Evolutionary conservation across 2,329 filamentous ascomycete genomes (phyloP).

Genomic region (Hymenoscyphus infarciens): DNA sequence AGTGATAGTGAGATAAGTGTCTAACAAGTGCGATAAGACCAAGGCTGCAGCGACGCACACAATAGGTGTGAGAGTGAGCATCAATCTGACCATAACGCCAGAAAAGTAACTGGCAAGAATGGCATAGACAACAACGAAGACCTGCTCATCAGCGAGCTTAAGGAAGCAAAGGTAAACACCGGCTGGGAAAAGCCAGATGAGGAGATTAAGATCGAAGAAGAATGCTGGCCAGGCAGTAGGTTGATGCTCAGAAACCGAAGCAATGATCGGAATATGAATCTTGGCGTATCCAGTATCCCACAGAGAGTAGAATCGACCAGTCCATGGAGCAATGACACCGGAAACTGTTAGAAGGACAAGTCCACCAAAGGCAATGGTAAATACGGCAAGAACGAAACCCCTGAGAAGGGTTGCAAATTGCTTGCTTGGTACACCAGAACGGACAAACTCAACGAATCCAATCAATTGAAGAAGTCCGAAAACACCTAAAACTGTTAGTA

Average conservation of each 20-base stretch:
- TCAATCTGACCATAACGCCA: conserved; percentile 98
- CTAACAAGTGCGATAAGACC: conserved; percentile 80
- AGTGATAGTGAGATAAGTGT: conserved; percentile 72
- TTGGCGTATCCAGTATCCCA: conserved; percentile 99
- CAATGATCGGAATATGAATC: conserved; percentile 98
- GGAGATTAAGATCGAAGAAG: conserved; percentile 97
- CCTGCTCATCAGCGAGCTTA: conserved; percentile 88
- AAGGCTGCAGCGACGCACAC: conserved; percentile 93
- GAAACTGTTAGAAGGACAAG: conserved; percentile 85
- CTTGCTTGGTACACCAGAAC: conserved; percentile 81
- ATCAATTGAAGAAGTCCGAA: conserved; percentile 95
- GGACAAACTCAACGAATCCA: conserved; percentile 86
- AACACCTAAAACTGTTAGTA: conserved; percentile 57
- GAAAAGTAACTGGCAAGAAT: conserved; percentile 97
- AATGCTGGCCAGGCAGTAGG: conserved; percentile 98
- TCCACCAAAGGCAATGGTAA: conserved; percentile 67
- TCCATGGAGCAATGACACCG: conserved; percentile 95
- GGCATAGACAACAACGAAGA: conserved; percentile 97
- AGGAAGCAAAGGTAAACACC: conserved; percentile 99
- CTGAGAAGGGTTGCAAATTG: conserved; percentile 92
- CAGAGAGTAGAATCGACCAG: conserved; percentile 96
- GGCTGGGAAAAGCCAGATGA: conserved; percentile 98
- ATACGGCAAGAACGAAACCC: conserved; percentile 68
- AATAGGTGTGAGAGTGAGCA: conserved; percentile 94
- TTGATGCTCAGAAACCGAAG: conserved; percentile 98